These are phyloP conservation scores for Turritis glabra DNA, from an alignment of 345 rosid genomes.

Conservation along the genomic window DNA sequence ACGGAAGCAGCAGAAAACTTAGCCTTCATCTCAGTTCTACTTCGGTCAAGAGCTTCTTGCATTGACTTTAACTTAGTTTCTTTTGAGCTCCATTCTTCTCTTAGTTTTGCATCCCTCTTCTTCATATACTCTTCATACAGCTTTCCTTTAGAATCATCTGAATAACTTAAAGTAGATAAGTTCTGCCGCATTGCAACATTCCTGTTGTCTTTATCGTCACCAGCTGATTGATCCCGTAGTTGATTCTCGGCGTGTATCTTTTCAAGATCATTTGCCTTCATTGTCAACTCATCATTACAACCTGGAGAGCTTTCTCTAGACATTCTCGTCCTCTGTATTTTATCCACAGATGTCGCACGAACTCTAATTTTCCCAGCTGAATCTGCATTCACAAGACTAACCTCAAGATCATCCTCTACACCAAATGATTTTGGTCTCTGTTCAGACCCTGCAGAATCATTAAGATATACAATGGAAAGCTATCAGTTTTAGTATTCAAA, in stretches of 20 bases:
- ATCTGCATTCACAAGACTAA: slow-evolving; percentile 42
- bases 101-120: slow-evolving; percentile 85
- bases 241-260: slow-evolving; percentile 78
- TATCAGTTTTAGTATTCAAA: neutral
- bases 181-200: slow-evolving; percentile 50
- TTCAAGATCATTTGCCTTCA: slow-evolving; percentile 78
- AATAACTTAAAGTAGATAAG: slow-evolving; percentile 50
- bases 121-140: slow-evolving; percentile 71
- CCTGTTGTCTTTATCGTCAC: slow-evolving; percentile 40
- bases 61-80: slow-evolving; percentile 76
- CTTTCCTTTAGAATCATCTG: slow-evolving; percentile 81
- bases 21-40: slow-evolving; percentile 75
- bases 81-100: slow-evolving; percentile 75
- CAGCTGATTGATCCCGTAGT: slow-evolving; percentile 57
- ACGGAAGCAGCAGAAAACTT: slow-evolving; percentile 49
- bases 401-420: slow-evolving; percentile 50
- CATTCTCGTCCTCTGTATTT: slow-evolving; percentile 63
- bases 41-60: slow-evolving; percentile 75
- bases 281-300: slow-evolving; percentile 66
- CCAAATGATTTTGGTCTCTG: slow-evolving; percentile 47
- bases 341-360: slow-evolving; percentile 45
- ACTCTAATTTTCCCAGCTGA: slow-evolving; percentile 38
- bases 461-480: neutral
- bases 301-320: slow-evolving; percentile 66
- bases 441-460: slow-evolving; percentile 46